Base-by-base conservation (phyloP, 306 rosid genomes). In the Oxytropis ochrocephala region DNA sequence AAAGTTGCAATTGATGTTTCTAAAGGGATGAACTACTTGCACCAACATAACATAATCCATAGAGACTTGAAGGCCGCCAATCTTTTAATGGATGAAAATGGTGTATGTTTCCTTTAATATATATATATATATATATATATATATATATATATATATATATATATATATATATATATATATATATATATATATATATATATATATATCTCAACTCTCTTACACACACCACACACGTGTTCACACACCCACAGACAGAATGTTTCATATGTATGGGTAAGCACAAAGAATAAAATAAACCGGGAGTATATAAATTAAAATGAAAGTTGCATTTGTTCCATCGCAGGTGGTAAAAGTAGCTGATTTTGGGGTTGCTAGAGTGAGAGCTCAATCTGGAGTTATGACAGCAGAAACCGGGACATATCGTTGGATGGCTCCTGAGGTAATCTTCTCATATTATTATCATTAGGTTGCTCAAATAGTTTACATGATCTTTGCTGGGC, bases 381-480 rank as follows among this genome's bases (percentile, higher is more conserved):
- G 83, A 86, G 67, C 86, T 79, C 99, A 95, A 63, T 84, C 97
- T 36, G 99, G 99, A 41, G 95, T 95, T 64, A 95, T 91, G 99
- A 95, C 99, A 21, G 97, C 99, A 38, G 99, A 95, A 89, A 95
- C 99, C 75, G 99, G 99, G 72, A 95, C 99, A 7, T 95, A 95
- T 61, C 72, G 99, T 44, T 95, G 99, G 99, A 95, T 95, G 99
- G 99, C 99, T 79, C 99, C 99, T 43, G 97, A 95, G 95, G 97
- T 95, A 36, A 51, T 12, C 13, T 61, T 78, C 17, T 69, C 11
- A 21, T 72, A 35, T 17, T 67, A 53, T 41, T 47, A 5, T 51
- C 42, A 39, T 56, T 47, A 43, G 53, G 49, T 63, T 75, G 14
- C 65, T 62, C 66, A 56, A 67, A 76, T 76, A 69, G 69, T 66